phyloP scores from a whole-genome alignment of 2,329 filamentous ascomycete genomes.

The Ceratocystis colombiana region DNA sequence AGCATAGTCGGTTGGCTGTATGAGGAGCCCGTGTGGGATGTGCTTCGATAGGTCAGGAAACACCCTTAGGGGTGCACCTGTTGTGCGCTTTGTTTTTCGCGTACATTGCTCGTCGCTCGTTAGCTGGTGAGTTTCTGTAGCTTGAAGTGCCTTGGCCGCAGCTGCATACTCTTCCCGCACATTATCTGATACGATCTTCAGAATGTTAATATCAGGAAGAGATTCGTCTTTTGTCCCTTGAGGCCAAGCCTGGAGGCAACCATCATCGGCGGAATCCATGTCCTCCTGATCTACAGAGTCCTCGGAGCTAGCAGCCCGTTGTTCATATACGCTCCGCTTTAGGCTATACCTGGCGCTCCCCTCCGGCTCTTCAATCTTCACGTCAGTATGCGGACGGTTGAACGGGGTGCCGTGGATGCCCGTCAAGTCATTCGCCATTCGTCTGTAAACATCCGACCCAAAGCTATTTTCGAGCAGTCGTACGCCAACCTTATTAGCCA shows the following conservation, averaged over 20 bases:
- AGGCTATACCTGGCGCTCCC: background rate
- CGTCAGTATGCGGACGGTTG: slow-evolving; percentile 6
- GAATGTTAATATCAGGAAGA: background rate
- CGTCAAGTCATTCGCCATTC: slow-evolving; percentile 13
- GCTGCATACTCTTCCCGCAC: background rate
- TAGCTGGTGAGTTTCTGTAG: background rate
- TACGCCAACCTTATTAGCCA: background rate
- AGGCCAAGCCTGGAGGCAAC: background rate
- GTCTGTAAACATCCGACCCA: background rate
- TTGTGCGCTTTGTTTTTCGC: no score
- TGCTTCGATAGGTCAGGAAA: background rate
- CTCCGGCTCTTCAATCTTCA: slow-evolving; percentile 13
- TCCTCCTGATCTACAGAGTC: background rate
- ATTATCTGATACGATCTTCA: background rate
- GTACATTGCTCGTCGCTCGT: background rate
- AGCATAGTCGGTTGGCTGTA: slow-evolving; percentile 14
- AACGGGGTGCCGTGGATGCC: slow-evolving; percentile 16
- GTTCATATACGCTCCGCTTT: background rate
- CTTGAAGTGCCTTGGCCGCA: background rate
- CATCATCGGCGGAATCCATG: background rate
- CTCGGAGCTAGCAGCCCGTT: background rate
- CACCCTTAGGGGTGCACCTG: no score
- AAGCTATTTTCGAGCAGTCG: background rate
- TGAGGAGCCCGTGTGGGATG: background rate
- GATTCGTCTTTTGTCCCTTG: background rate